A percentile compares a stretch with the other conserved stretches of the same genome.
phyloP scores from a whole-genome alignment of 148 eudicot genomes.

The Tetragonia tetragonoides region DNA sequence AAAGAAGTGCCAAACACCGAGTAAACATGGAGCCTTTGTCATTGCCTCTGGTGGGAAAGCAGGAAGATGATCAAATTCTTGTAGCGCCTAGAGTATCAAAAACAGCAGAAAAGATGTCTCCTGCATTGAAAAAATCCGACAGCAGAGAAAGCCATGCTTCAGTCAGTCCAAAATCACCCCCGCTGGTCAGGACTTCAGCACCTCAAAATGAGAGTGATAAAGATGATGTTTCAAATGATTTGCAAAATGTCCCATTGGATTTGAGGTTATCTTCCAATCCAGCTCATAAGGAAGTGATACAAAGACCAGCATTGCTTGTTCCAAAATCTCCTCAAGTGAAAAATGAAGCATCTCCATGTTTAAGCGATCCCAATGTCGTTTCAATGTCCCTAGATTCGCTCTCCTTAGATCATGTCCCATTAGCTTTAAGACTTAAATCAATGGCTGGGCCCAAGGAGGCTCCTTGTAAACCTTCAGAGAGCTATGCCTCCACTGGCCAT shows the following conservation, averaged over 20 bases:
- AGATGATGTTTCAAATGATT: background rate
- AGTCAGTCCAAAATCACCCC: background rate
- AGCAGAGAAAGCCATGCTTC: background rate
- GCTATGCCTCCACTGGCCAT: conserved; percentile 16
- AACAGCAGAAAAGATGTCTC: background rate
- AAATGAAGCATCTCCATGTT: background rate
- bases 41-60: background rate
- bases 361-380: background rate
- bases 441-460: background rate
- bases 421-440: conserved; percentile 20
- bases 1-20: background rate
- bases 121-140: background rate
- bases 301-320: background rate
- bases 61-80: background rate
- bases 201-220: background rate
- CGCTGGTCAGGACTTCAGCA: background rate
- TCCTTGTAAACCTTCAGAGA: conserved; percentile 8
- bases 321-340: background rate
- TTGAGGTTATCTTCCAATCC: background rate
- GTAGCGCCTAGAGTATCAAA: background rate
- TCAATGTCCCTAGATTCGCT: background rate
- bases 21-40: conserved; percentile 5
- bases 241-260: conserved; percentile 25
- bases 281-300: background rate
- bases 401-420: conserved; percentile 22